These are phyloP conservation scores for Magnolia changhungtana DNA, from an alignment of 164 flowering plant species.

Conservation along the genomic window DNA sequence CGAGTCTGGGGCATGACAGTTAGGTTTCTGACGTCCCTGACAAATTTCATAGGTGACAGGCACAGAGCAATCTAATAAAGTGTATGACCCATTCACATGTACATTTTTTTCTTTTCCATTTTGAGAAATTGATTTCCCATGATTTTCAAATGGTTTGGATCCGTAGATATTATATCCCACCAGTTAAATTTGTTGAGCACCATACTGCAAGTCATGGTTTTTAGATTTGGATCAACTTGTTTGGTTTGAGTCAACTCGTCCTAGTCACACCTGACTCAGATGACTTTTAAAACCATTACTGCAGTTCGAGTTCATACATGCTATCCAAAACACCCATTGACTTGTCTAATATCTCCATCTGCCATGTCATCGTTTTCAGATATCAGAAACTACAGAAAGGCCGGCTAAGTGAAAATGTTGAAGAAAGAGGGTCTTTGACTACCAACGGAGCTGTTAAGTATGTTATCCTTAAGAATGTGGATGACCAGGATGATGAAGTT, in stretches of 20 bases:
- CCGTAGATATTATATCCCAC: background rate
- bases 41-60: background rate
- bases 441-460: slow-evolving; percentile 51
- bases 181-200: background rate
- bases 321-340: background rate
- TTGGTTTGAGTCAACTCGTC: too few relatives aligned
- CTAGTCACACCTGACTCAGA: too few relatives aligned
- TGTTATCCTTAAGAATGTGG: slow-evolving; percentile 84
- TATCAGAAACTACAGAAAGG: slow-evolving; percentile 65
- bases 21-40: background rate
- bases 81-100: background rate
- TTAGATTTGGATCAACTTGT: too few relatives aligned
- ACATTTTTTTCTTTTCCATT: background rate
- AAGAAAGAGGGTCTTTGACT: slow-evolving; percentile 18
- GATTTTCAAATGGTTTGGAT: background rate
- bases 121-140: background rate
- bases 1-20: too few relatives aligned
- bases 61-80: background rate
- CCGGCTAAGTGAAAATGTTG: slow-evolving; percentile 28
- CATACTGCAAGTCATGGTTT: background rate
- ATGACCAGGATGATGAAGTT: slow-evolving; percentile 50
- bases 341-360: slow-evolving; percentile 7
- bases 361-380: slow-evolving; percentile 30
- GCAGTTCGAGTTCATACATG: background rate
- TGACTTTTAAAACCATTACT: too few relatives aligned